Evolutionary conservation across 2,329 filamentous ascomycete species (phyloP).

Genomic region (Orbilia javanica): DNA sequence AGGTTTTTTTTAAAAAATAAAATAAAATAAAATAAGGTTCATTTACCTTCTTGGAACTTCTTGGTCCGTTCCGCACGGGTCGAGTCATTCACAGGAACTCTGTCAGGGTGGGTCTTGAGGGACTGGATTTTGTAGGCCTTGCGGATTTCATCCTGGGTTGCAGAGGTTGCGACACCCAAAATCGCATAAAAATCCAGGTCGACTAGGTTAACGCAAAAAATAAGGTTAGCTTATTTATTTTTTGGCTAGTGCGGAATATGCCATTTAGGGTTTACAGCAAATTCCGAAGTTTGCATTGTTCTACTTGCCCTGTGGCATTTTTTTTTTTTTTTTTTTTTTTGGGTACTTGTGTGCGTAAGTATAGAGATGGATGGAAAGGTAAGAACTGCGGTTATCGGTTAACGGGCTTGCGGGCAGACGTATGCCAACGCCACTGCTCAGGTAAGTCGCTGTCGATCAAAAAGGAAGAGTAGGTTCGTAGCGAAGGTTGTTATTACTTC

Average conservation of each 20-base stretch:
- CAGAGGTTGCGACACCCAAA: conserved; percentile 79
- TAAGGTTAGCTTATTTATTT: background rate
- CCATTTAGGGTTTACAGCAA: background rate
- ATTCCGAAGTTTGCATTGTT: background rate
- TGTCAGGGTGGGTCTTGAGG: conserved; percentile 70
- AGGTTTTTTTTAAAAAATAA: too few species aligned
- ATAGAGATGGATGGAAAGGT: too few species aligned
- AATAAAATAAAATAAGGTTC: background rate
- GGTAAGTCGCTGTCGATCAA: background rate
- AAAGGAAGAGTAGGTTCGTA: conserved; percentile 1
- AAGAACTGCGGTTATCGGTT: background rate
- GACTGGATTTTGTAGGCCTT: conserved; percentile 79
- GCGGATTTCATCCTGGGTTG: conserved; percentile 85
- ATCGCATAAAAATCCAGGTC: conserved; percentile 70
- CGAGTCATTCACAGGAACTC: conserved; percentile 84
- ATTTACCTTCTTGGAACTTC: conserved; percentile 87
- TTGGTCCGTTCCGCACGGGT: conserved; percentile 85
- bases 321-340: background rate
- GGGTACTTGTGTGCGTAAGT: too few species aligned
- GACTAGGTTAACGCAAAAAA: conserved; percentile 5
- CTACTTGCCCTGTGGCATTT: conserved; percentile 46
- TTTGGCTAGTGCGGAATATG: background rate
- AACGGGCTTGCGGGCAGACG: too few species aligned
- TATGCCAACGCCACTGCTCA: background rate
- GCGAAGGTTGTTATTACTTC: background rate